Percentiles rank a stretch among this genome's conserved stretches.
Evolutionary conservation across 257 asterid species (phyloP).

Genomic region (Rehmannia glutinosa): DNA sequence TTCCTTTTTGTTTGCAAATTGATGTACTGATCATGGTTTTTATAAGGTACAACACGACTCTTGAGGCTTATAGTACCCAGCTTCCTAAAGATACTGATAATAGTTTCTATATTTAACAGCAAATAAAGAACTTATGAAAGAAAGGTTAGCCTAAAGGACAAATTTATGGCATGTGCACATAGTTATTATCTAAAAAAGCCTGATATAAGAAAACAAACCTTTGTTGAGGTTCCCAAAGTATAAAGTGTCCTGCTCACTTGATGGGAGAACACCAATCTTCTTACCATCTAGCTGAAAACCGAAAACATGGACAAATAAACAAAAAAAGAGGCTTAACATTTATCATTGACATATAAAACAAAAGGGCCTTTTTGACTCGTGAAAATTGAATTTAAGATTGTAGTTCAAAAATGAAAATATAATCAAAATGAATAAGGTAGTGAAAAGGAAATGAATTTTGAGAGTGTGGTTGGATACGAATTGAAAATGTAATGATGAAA

Average conservation of each 20-base stretch:
- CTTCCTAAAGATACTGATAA: conserved; percentile 1
- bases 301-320: background rate
- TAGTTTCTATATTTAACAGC: background rate
- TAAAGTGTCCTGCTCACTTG: conserved; percentile 67
- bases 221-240: conserved; percentile 82
- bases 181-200: conserved; percentile 7
- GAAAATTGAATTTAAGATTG: background rate
- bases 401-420: background rate
- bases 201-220: conserved; percentile 46
- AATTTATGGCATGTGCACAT: background rate
- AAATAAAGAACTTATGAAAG: conserved; percentile 28
- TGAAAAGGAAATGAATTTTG: background rate
- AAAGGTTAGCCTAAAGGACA: background rate
- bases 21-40: no score
- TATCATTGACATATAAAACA: background rate
- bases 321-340: background rate
- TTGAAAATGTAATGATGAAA: no score
- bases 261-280: conserved; percentile 83
- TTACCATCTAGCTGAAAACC: conserved; percentile 73
- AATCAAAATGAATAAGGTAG: no score
- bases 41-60: no score
- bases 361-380: background rate
- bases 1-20: no score
- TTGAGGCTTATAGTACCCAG: background rate
- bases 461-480: no score